These are phyloP conservation scores for sweet orange (Citrus sinensis) DNA, from an alignment of 345 rosid species.

Conservation along the genomic window DVS_A1.0 CM039162.1:24340501-24341000, in stretches of 20 bases:
- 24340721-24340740: conserved; percentile 65
- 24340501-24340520: conserved; percentile 85
- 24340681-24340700: conserved; percentile 4
- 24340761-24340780: conserved; percentile 65
- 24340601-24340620: conserved; percentile 81
- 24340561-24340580: conserved; percentile 51
- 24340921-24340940: conserved; percentile 67
- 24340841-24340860: conserved; percentile 89
- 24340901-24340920: conserved; percentile 78
- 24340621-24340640: conserved; percentile 72
- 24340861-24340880: conserved; percentile 56
- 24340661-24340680: conserved; percentile 25
- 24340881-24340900: conserved; percentile 69
- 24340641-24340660: conserved; percentile 43
- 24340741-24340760: conserved; percentile 58
- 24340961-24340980: conserved; percentile 71
- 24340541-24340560: conserved; percentile 56
- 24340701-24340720: conserved; percentile 21
- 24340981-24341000: conserved; percentile 79
- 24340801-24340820: conserved; percentile 63
- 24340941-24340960: conserved; percentile 83
- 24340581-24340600: conserved; percentile 64
- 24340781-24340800: conserved; percentile 84
- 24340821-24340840: conserved; percentile 63
- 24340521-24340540: conserved; percentile 62